These are phyloP conservation scores for Sclerotinia trifoliorum DNA, from an alignment of 2,329 filamentous ascomycete genomes.

Conservation along the genomic window DNA sequence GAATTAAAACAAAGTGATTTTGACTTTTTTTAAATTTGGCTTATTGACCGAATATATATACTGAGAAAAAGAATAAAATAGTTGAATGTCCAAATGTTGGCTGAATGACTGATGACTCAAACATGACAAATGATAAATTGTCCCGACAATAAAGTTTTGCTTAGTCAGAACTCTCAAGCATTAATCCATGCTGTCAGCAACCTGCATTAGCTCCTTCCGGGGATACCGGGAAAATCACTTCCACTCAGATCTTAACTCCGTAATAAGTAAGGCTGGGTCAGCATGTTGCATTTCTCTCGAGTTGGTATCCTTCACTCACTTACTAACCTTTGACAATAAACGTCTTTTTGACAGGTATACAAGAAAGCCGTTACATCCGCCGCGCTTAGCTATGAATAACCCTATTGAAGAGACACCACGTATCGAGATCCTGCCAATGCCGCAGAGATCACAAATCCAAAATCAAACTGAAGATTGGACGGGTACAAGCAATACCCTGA, in stretches of 20 bases:
- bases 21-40: not conserved
- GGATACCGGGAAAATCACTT: not conserved
- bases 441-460: constrained; percentile 24
- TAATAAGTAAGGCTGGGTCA: constrained; percentile 5
- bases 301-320: not conserved
- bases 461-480: constrained; percentile 40
- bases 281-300: not conserved
- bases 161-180: not conserved
- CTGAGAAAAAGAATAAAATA: not conserved
- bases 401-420: not conserved
- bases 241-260: not conserved
- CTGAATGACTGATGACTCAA: not conserved
- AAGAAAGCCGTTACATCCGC: not conserved
- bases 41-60: not conserved
- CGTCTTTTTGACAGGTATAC: not conserved
- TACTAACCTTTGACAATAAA: not conserved
- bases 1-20: not conserved
- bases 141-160: not conserved
- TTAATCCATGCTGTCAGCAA: not conserved
- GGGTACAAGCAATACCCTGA: constrained; percentile 36
- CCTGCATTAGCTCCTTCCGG: constrained; percentile 5
- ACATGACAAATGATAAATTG: not conserved
- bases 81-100: not conserved
- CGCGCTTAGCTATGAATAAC: no score
- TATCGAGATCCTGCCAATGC: constrained; percentile 28